These are phyloP conservation scores for Nevesoporus exiguus DNA, from an alignment of 768 basidiomycete genomes.

Conservation along the genomic window DNA sequence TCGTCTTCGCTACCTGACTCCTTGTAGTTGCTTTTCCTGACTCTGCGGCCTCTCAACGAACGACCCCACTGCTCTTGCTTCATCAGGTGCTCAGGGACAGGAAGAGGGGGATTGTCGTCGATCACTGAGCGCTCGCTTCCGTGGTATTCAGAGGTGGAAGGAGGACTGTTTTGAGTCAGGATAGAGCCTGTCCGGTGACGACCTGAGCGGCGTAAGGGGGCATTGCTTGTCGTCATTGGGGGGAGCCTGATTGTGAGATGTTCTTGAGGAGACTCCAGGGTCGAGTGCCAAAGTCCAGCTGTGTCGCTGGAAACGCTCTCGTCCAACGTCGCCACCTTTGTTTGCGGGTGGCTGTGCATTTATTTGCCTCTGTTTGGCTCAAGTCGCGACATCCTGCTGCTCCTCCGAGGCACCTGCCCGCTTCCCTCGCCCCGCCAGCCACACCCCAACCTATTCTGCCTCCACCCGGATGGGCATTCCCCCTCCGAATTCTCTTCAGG, in stretches of 20 bases:
- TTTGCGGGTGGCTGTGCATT: slow-evolving; percentile 29
- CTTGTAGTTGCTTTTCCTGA: slow-evolving; percentile 38
- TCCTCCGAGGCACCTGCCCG: slow-evolving; percentile 27
- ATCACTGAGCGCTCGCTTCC: slow-evolving; percentile 33
- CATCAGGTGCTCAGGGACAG: background rate
- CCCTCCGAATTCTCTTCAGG: background rate
- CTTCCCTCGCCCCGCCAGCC: slow-evolving; percentile 21
- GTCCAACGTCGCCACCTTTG: slow-evolving; percentile 28
- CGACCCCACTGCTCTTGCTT: slow-evolving; percentile 16
- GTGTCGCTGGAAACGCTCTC: slow-evolving; percentile 19
- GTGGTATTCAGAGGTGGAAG: slow-evolving; percentile 33
- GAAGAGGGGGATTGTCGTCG: slow-evolving; percentile 22
- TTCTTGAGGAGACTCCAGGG: slow-evolving; percentile 22
- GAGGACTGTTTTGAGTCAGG: slow-evolving; percentile 21
- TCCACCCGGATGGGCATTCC: background rate
- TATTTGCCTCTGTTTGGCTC: slow-evolving; percentile 30
- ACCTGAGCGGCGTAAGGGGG: slow-evolving; percentile 24
- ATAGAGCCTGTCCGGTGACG: slow-evolving; percentile 22
- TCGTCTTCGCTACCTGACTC: slow-evolving; percentile 49
- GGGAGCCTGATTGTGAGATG: slow-evolving; percentile 22
- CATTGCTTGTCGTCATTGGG: slow-evolving; percentile 17
- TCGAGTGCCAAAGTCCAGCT: slow-evolving; percentile 7
- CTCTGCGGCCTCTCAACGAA: slow-evolving; percentile 41
- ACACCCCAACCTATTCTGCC: slow-evolving; percentile 6
- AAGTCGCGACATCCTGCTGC: slow-evolving; percentile 11